Evolutionary conservation across 2,329 filamentous ascomycete genomes (phyloP).

Genomic region (Chalaropsis thielavioides): DNA sequence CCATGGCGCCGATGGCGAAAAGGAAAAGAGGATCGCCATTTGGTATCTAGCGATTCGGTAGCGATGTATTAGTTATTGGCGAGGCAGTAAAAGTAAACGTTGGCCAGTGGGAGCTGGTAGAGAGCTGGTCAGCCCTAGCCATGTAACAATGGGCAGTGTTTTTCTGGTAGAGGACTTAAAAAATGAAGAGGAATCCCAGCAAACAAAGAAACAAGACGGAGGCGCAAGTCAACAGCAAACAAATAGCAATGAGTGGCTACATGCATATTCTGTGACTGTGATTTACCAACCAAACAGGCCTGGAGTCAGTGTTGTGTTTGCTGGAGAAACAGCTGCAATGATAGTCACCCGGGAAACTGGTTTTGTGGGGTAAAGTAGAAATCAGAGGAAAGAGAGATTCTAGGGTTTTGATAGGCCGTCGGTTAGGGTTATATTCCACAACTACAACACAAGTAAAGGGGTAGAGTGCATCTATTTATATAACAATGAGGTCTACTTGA

Average conservation of each 20-base stretch:
- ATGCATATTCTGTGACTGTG: neutral
- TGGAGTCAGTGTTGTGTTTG: too few species aligned
- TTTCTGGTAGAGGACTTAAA: neutral
- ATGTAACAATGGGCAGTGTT: neutral
- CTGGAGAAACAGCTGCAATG: too few species aligned
- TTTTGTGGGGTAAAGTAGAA: neutral
- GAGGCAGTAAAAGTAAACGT: neutral
- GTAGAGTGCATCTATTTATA: too few species aligned
- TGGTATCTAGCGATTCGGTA: neutral
- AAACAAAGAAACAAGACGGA: neutral
- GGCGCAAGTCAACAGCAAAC: neutral
- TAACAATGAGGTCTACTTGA: too few species aligned
- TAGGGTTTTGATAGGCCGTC: neutral
- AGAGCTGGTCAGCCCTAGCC: neutral
- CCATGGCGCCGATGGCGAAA: conserved; percentile 4
- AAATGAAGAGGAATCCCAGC: neutral
- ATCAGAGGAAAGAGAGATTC: neutral
- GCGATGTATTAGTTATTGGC: neutral
- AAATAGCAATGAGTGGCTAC: neutral
- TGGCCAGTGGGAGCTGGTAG: neutral
- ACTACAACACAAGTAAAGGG: neutral
- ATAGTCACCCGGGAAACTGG: too few species aligned
- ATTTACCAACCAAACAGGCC: too few species aligned
- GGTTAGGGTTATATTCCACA: neutral
- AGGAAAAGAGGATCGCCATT: neutral